Percentiles rank a stretch among this genome's conserved stretches.
Conservation (phyloP, 805 yeast genomes). For the Groenewaldozyma tartarivorans region DNA sequence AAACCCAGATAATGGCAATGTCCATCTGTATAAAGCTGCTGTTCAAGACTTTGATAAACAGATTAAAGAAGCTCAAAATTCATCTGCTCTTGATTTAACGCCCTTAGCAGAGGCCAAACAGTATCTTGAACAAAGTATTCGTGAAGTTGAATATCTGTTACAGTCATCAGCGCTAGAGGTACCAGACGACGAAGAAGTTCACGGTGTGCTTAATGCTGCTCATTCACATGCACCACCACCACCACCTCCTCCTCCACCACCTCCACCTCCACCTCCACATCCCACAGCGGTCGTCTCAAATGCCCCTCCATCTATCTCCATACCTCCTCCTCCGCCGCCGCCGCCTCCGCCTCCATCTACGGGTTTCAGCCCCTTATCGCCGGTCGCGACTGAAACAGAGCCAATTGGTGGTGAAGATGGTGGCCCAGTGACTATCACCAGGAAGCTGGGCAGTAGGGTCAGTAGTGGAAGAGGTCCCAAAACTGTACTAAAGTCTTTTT, state of each 20-base stretch:
- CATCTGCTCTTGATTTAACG: slow-evolving; percentile 12
- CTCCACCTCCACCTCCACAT: slow-evolving; percentile 2
- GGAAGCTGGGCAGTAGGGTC: too few relatives aligned
- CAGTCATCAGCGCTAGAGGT: slow-evolving; percentile 17
- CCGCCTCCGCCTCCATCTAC: background rate
- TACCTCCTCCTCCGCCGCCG: slow-evolving; percentile 3
- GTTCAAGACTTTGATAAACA: background rate
- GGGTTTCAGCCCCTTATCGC: too few relatives aligned
- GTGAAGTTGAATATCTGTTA: slow-evolving; percentile 27
- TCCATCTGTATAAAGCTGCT: background rate
- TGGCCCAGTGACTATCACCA: background rate
- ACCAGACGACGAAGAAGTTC: slow-evolving; percentile 8
- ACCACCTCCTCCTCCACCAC: slow-evolving; percentile 3
- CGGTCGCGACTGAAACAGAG: background rate
- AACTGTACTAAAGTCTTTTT: background rate
- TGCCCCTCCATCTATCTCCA: background rate
- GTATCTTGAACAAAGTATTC: slow-evolving; percentile 27
- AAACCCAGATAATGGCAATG: background rate
- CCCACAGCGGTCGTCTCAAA: background rate
- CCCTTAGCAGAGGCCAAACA: slow-evolving; percentile 22
- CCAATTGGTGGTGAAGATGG: background rate
- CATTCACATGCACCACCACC: background rate
- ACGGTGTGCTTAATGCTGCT: background rate
- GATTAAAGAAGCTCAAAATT: too few relatives aligned
- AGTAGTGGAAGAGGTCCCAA: background rate